phyloP scores from a whole-genome alignment of 2,329 filamentous ascomycete species.

The Cladosporium sphaerospermum region DNA sequence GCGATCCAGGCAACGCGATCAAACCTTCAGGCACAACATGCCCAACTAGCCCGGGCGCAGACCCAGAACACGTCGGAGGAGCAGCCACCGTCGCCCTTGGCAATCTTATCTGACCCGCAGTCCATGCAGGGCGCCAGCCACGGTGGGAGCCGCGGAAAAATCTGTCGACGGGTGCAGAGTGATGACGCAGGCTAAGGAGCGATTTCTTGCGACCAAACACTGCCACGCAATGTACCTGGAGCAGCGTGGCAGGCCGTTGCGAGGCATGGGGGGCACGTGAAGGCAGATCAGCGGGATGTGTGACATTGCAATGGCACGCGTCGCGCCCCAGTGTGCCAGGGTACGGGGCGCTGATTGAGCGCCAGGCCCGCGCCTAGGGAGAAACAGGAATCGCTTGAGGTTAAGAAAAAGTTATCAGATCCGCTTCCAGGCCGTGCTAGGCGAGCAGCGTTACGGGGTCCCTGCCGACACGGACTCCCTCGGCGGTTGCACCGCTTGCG shows the following conservation, averaged over 20 bases:
- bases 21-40: not conserved
- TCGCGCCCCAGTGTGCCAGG: too few relatives aligned
- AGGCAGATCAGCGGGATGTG: too few relatives aligned
- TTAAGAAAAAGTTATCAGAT: slow-evolving; percentile 11
- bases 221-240: too few relatives aligned
- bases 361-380: too few relatives aligned
- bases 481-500: not conserved
- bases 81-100: slow-evolving; percentile 4
- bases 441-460: not conserved
- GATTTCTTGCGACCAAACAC: not conserved
- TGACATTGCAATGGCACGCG: too few relatives aligned
- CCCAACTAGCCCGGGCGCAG: slow-evolving; percentile 6
- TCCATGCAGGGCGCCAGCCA: not conserved
- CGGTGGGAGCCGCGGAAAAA: not conserved
- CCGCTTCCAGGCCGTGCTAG: slow-evolving; percentile 2
- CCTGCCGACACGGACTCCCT: not conserved
- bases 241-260: too few relatives aligned
- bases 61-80: not conserved
- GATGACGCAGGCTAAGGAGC: slow-evolving; percentile 9
- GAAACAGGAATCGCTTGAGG: slow-evolving; percentile 7
- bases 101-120: slow-evolving; percentile 10
- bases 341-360: too few relatives aligned
- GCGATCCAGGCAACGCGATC: too few relatives aligned
- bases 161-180: not conserved
- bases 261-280: too few relatives aligned